Percentiles rank a stretch among this genome's conserved stretches.
phyloP scores from a whole-genome alignment of 176 grass and related monocot species.

The Hsuehochloa calcarea region DNA sequence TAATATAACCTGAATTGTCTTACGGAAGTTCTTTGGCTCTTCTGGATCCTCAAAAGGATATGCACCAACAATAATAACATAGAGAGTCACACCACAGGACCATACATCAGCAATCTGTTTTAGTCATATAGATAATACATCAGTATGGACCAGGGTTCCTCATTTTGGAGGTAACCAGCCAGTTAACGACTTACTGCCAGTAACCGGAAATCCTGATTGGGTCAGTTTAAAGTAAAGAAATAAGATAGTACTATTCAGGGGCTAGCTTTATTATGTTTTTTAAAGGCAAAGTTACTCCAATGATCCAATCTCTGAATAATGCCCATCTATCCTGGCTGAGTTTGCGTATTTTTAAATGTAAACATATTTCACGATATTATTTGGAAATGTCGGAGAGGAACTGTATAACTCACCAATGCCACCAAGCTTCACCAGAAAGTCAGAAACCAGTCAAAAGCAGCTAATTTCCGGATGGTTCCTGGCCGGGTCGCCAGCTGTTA shows the following conservation, averaged over 20 bases:
- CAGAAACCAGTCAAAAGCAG: constrained; percentile 4
- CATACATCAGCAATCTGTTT: constrained; percentile 82
- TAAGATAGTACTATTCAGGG: neutral
- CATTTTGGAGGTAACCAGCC: neutral
- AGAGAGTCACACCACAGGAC: constrained; percentile 80
- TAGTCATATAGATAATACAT: constrained; percentile 22
- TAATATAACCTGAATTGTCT: constrained; percentile 61
- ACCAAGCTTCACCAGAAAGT: constrained; percentile 11
- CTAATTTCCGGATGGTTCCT: neutral
- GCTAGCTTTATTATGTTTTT: neutral
- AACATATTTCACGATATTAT: neutral
- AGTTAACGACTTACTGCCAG: neutral
- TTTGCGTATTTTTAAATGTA: neutral
- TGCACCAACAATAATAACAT: constrained; percentile 78
- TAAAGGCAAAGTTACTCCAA: neutral
- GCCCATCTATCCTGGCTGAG: neutral
- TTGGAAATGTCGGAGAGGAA: neutral
- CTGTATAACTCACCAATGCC: neutral
- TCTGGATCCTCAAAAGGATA: constrained; percentile 87
- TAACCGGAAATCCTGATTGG: neutral
- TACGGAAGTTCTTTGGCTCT: constrained; percentile 74
- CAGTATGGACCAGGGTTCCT: neutral
- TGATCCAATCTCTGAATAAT: neutral
- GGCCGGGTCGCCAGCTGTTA: neutral
- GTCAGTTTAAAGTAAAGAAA: neutral